Evolutionary conservation across 1,139 yeast genomes (phyloP), one percentile per base, ranked within the genome.

Genomic region (Tardiomyces digboiensis): DNA sequence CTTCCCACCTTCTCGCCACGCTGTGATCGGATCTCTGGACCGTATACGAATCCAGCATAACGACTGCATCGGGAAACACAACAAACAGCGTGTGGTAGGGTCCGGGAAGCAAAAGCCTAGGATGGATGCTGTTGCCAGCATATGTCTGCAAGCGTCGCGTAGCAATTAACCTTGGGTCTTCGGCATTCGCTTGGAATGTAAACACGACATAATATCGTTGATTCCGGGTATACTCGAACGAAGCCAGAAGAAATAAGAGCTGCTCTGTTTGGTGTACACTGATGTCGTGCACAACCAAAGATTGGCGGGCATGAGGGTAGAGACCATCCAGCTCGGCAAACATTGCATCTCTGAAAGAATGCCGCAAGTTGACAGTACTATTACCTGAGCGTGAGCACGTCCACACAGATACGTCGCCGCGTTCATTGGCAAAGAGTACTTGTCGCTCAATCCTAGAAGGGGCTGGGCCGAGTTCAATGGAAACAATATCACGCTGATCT

Each of bases 31-130:
- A 36, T 38, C 45, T 74, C 42, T 68, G 65, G 36, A 66, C 66
- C 18, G 76, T 71, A 21, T 76, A 67, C 21, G 83, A 70, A 52
- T 86, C 93, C 2, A 84, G 71, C 43, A 87, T 59, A 2, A 85
- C 78, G 16, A 86, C 70, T 0, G 85, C 74, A 45, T 77, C 73
- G 7, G 76, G 76, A 45, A 82, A 70, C 2, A 79, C 66, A 5
- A 84, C 74, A 60, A 80, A 81, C 2, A 85, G 82, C 0, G 88
- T 78, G 16, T 69, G 67, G 5, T 74, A 72, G 1, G 85, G 84
- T 7, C 66, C 61, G 6, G 93, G 93, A 22, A 82, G 68, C 42
- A 68, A 71, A 41, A 84, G 61, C 46, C 64, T 66, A 1, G 89
- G 88, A 23, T 20, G 18, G 2, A 19, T 21, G 63, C 65, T 44